A percentile compares a stretch with the other conserved stretches of the same genome.
Evolutionary conservation across 2,329 filamentous ascomycete genomes (phyloP).

Genomic region (Colletotrichum sojae): DNA sequence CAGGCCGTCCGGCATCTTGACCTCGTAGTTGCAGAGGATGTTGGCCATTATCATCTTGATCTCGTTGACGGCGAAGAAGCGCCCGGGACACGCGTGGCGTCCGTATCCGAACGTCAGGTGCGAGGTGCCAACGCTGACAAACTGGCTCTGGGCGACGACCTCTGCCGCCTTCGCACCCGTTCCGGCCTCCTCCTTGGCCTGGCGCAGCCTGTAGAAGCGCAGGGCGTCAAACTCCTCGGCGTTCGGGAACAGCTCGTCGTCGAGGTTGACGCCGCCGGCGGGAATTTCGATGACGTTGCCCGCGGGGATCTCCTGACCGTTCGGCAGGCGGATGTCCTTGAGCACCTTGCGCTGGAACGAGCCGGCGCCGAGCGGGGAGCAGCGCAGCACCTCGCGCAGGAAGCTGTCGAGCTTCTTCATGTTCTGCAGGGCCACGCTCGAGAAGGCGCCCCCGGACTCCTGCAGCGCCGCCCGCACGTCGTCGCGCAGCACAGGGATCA

Average conservation of each 20-base stretch:
- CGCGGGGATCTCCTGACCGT: constrained; percentile 64
- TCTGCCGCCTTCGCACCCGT: constrained; percentile 39
- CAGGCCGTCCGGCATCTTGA: constrained; percentile 27
- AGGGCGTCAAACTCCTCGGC: constrained; percentile 63
- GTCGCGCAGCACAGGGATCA: constrained; percentile 64
- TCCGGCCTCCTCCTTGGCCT: constrained; percentile 42
- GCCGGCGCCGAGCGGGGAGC: constrained; percentile 46
- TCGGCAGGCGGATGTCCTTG: constrained; percentile 65
- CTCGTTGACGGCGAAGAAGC: constrained; percentile 42
- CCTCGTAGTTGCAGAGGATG: constrained; percentile 38
- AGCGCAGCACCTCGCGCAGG: constrained; percentile 54
- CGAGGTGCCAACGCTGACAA: constrained; percentile 53
- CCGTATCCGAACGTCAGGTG: constrained; percentile 42
- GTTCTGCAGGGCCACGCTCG: constrained; percentile 52
- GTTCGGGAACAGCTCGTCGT: constrained; percentile 54
- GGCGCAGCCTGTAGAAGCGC: constrained; percentile 62
- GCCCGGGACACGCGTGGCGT: constrained; percentile 41
- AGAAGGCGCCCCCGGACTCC: constrained; percentile 51
- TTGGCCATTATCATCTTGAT: constrained; percentile 43
- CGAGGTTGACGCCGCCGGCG: constrained; percentile 52
- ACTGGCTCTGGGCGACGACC: constrained; percentile 52
- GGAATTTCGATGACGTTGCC: constrained; percentile 60
- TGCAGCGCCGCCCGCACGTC: constrained; percentile 61
- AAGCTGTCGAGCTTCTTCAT: constrained; percentile 59
- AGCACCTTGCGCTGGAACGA: constrained; percentile 67